A percentile compares a stretch with the other conserved stretches of the same genome.
Conservation (phyloP, 2,329 filamentous ascomycete species). For the Beauveria brongniartii region DNA sequence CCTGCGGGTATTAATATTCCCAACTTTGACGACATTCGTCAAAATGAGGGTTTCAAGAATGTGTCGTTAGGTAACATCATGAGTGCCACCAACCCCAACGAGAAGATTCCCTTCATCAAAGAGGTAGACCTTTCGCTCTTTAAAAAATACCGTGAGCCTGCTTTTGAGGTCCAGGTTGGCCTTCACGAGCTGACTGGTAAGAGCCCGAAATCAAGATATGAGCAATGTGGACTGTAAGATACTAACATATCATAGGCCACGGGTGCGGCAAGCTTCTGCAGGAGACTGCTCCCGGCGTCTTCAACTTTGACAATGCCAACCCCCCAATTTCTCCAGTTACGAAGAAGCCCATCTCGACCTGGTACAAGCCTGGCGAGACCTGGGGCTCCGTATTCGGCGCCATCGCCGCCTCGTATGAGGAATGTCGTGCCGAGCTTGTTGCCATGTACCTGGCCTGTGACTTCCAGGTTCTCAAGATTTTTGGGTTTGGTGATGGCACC, state of each 20-base stretch:
- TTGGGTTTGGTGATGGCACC: slow-evolving; percentile 77
- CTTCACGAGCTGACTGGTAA: slow-evolving; percentile 71
- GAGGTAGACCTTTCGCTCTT: slow-evolving; percentile 71
- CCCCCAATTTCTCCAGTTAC: slow-evolving; percentile 76
- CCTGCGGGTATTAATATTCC: slow-evolving; percentile 62
- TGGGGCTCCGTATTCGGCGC: slow-evolving; percentile 90
- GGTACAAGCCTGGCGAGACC: slow-evolving; percentile 92
- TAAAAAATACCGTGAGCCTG: slow-evolving; percentile 72
- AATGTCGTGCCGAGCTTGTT: slow-evolving; percentile 89
- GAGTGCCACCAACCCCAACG: slow-evolving; percentile 82
- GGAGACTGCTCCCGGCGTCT: slow-evolving; percentile 72
- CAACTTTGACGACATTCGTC: slow-evolving; percentile 70
- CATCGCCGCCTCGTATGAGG: slow-evolving; percentile 82
- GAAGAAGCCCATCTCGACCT: slow-evolving; percentile 68
- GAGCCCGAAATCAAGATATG: background rate
- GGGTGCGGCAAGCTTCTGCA: slow-evolving; percentile 91
- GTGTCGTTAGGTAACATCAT: slow-evolving; percentile 90
- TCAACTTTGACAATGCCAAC: slow-evolving; percentile 80
- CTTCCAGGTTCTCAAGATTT: slow-evolving; percentile 81
- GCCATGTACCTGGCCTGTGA: slow-evolving; percentile 89
- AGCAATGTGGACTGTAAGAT: background rate
- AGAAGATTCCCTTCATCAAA: slow-evolving; percentile 84
- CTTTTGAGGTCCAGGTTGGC: slow-evolving; percentile 93
- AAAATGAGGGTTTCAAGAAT: slow-evolving; percentile 84
- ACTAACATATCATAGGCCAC: slow-evolving; percentile 46